Percentiles rank a stretch among this genome's conserved stretches.
phyloP scores from a whole-genome alignment of 2,329 filamentous ascomycete species.

The Penicillium paneum region DNA sequence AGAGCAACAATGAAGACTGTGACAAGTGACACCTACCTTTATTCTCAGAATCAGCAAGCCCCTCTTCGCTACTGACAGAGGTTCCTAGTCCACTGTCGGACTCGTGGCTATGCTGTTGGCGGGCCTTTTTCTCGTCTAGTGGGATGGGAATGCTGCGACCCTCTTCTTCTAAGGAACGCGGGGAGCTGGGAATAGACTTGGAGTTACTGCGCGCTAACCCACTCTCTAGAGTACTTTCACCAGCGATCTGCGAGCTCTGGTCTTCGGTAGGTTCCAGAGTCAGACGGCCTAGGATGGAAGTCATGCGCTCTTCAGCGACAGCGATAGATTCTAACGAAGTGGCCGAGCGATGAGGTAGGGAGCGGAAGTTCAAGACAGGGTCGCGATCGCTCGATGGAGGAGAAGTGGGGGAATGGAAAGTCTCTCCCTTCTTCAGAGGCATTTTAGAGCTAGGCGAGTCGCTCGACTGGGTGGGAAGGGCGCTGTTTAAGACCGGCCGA shows the following conservation, averaged over 20 bases:
- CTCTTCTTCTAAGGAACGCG: slow-evolving; percentile 30
- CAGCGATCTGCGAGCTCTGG: slow-evolving; percentile 10
- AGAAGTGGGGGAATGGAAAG: slow-evolving; percentile 51
- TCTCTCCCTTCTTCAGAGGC: slow-evolving; percentile 67
- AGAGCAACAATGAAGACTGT: background rate
- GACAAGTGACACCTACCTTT: slow-evolving; percentile 35
- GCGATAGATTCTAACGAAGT: slow-evolving; percentile 68
- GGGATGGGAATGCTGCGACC: slow-evolving; percentile 13
- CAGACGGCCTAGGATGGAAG: slow-evolving; percentile 63
- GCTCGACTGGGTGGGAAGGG: slow-evolving; percentile 28
- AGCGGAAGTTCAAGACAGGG: slow-evolving; percentile 44
- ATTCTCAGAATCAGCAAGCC: slow-evolving; percentile 44
- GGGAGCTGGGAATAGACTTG: slow-evolving; percentile 7
- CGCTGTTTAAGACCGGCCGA: slow-evolving; percentile 31
- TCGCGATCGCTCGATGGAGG: slow-evolving; percentile 42
- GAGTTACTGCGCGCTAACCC: background rate
- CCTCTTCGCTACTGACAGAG: slow-evolving; percentile 64
- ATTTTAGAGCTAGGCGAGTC: slow-evolving; percentile 41
- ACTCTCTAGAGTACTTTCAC: background rate
- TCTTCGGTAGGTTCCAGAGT: slow-evolving; percentile 57
- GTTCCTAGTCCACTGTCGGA: slow-evolving; percentile 88
- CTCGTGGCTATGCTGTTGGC: slow-evolving; percentile 61
- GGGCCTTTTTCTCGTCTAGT: slow-evolving; percentile 24
- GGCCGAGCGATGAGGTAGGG: slow-evolving; percentile 62
- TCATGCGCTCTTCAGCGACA: slow-evolving; percentile 66